These are phyloP conservation scores for Syzygium aqueum DNA, from an alignment of 345 rosid genomes.

Conservation along the genomic window DNA sequence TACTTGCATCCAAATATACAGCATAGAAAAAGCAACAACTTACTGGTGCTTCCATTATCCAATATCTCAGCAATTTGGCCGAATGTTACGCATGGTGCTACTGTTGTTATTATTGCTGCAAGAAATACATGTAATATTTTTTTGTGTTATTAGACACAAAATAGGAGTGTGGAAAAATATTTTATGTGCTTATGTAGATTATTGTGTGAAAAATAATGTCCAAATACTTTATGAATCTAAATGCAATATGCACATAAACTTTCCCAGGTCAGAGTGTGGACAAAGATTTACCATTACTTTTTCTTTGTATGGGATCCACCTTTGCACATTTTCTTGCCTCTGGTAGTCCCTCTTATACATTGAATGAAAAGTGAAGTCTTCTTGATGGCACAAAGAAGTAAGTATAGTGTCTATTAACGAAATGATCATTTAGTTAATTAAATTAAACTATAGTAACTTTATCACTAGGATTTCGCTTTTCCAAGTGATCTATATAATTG, in stretches of 20 bases:
- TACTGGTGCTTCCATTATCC: conserved; percentile 3
- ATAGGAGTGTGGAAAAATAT: neutral
- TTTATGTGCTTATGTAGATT: neutral
- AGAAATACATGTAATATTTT: neutral
- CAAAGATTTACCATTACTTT: neutral
- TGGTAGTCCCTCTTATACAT: neutral
- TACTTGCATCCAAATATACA: neutral
- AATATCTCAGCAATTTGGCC: conserved; percentile 3
- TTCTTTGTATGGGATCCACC: neutral
- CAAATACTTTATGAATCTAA: neutral
- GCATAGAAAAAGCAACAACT: neutral
- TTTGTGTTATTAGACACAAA: neutral
- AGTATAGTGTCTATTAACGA: neutral
- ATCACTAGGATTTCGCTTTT: neutral
- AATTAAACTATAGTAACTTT: neutral
- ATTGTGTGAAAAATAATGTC: neutral
- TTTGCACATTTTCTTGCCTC: neutral
- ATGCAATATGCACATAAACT: neutral
- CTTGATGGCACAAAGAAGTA: neutral
- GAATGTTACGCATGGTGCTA: conserved; percentile 2
- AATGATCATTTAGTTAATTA: neutral
- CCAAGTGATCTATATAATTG: neutral
- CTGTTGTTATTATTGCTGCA: neutral
- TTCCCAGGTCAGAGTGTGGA: neutral
- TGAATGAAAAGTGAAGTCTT: neutral